phyloP scores from a whole-genome alignment of 192 early-diverging fungal genomes.

The Anaeromyces robustus region DNA sequence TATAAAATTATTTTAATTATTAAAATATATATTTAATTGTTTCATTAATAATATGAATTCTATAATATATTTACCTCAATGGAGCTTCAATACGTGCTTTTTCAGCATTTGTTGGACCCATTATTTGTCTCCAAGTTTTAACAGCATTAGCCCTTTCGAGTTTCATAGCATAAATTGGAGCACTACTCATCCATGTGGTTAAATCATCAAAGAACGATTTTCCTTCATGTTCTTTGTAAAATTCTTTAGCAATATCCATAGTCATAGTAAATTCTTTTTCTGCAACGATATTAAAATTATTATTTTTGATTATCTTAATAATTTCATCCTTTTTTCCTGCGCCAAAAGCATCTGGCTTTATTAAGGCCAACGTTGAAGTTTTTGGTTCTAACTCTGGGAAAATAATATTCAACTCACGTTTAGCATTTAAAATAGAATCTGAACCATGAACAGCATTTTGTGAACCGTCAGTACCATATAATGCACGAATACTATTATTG shows the following conservation, averaged over 20 bases:
- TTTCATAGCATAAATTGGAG: neutral
- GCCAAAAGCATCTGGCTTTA: conserved; percentile 9
- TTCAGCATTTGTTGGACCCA: conserved; percentile 1
- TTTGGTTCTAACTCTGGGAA: neutral
- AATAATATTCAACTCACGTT: neutral
- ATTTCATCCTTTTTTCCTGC: neutral
- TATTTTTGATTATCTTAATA: neutral
- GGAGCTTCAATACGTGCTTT: neutral
- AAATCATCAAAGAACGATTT: neutral
- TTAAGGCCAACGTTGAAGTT: neutral
- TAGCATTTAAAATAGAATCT: neutral
- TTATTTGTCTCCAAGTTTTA: neutral
- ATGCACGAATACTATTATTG: conserved; percentile 23
- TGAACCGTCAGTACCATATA: conserved; percentile 30
- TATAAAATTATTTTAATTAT: too few relatives aligned
- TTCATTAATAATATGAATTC: too few relatives aligned
- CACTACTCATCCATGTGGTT: conserved; percentile 2
- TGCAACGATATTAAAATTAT: neutral
- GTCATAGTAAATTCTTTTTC: neutral
- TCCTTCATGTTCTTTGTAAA: neutral
- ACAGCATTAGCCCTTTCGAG: neutral
- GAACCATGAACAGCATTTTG: conserved; percentile 33
- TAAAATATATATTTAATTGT: too few relatives aligned
- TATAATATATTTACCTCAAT: neutral
- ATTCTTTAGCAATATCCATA: neutral